Conservation (phyloP, 768 basidiomycete genomes). For the Naganishia vaughanmartiniae region DNA sequence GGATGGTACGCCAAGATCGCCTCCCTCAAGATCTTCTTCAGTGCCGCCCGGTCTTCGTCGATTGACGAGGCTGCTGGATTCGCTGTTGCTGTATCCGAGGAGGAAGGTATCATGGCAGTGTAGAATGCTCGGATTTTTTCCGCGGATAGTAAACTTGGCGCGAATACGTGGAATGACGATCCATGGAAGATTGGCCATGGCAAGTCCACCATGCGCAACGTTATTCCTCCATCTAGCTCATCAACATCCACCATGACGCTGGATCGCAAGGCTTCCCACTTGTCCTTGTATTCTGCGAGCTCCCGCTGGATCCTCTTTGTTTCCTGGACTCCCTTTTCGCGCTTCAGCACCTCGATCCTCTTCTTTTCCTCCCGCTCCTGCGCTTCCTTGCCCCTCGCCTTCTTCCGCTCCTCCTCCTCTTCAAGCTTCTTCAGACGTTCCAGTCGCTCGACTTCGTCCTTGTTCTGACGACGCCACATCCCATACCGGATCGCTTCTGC, state of each 20-base stretch:
- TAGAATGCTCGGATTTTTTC: conserved; percentile 42
- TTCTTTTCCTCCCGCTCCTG: conserved; percentile 35
- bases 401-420: conserved; percentile 55
- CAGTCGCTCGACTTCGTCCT: conserved; percentile 40
- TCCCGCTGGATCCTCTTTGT: conserved; percentile 38
- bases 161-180: conserved; percentile 7
- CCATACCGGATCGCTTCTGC: conserved; percentile 79
- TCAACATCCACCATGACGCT: background rate
- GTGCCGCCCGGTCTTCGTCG: conserved; percentile 45
- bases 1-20: conserved; percentile 58
- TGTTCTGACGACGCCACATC: conserved; percentile 66
- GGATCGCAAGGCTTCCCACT: conserved; percentile 38
- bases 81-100: conserved; percentile 23
- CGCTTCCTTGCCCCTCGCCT: conserved; percentile 53
- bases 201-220: conserved; percentile 41
- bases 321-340: conserved; percentile 51
- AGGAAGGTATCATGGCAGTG: conserved; percentile 21
- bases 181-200: conserved; percentile 50
- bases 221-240: conserved; percentile 30
- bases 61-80: background rate
- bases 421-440: conserved; percentile 50
- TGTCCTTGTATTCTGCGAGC: conserved; percentile 35
- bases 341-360: conserved; percentile 31
- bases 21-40: conserved; percentile 61
- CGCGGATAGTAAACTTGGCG: conserved; percentile 30